Conservation (phyloP, 108 stramenopile species). For the Poteriospumella lacustris region DNA sequence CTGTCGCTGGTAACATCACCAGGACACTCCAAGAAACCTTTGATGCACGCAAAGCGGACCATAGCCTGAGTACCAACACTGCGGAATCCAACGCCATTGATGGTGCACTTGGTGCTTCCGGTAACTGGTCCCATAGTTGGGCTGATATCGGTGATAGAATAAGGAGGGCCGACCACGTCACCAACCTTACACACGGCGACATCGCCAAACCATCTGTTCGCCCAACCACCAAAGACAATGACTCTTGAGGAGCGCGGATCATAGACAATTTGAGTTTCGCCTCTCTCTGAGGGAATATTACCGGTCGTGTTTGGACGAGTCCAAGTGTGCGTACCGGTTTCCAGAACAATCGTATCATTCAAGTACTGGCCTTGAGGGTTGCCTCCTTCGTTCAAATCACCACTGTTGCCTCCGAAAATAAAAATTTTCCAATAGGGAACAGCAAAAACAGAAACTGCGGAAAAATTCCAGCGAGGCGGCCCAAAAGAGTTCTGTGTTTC, state of each 20-base stretch:
- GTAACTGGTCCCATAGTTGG: conserved; percentile 61
- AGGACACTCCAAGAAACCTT: conserved; percentile 59
- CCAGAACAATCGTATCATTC: conserved; percentile 60
- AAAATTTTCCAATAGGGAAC: conserved; percentile 75
- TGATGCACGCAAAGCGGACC: conserved; percentile 56
- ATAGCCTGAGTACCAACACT: conserved; percentile 37
- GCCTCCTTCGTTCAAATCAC: conserved; percentile 48
- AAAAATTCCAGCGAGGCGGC: conserved; percentile 65
- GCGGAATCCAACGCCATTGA: conserved; percentile 62
- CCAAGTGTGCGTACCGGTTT: conserved; percentile 57
- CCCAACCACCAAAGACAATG: conserved; percentile 72
- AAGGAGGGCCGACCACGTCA: conserved; percentile 71
- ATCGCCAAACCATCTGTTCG: conserved; percentile 65
- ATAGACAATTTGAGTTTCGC: conserved; percentile 56
- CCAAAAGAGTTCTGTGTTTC: conserved; percentile 33
- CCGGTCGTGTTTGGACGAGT: conserved; percentile 47
- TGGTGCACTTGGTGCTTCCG: conserved; percentile 50
- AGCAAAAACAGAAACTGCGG: conserved; percentile 63
- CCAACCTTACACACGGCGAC: conserved; percentile 56
- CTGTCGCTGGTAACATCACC: conserved; percentile 54
- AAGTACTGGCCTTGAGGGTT: conserved; percentile 53
- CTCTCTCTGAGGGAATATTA: conserved; percentile 53
- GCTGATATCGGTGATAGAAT: conserved; percentile 52
- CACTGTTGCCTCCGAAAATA: conserved; percentile 72
- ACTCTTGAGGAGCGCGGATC: conserved; percentile 32